phyloP scores from a whole-genome alignment of 2,329 filamentous ascomycete genomes.

The Aspergillaceae sp. region DNA sequence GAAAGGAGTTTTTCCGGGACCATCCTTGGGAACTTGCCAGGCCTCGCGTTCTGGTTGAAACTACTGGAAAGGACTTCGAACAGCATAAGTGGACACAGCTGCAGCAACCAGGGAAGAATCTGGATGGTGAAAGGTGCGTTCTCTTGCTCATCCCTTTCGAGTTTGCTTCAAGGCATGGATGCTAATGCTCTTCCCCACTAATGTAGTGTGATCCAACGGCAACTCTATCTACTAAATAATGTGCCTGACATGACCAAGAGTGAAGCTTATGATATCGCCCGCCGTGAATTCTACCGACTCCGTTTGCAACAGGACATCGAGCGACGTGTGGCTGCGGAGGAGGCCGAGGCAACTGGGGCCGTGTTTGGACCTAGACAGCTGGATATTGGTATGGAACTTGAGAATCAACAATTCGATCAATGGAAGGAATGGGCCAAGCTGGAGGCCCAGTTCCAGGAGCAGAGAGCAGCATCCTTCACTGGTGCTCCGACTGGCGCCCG shows the following conservation, averaged over 20 bases:
- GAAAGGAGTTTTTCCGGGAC: conserved; percentile 77
- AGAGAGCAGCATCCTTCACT: conserved; percentile 38
- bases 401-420: conserved; percentile 67
- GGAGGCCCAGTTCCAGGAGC: conserved; percentile 43
- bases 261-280: conserved; percentile 74
- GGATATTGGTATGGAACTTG: conserved; percentile 71
- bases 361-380: conserved; percentile 73
- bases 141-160: neutral
- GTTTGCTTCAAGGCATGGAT: no score
- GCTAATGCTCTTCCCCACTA: neutral
- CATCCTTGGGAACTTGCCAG: conserved; percentile 96
- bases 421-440: conserved; percentile 74
- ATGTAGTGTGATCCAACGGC: conserved; percentile 78
- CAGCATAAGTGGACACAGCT: conserved; percentile 71
- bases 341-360: conserved; percentile 75
- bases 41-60: conserved; percentile 74
- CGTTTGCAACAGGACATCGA: conserved; percentile 77
- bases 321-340: conserved; percentile 73
- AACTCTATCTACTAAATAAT: conserved; percentile 72
- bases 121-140: conserved; percentile 76
- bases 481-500: conserved; percentile 30
- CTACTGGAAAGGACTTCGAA: conserved; percentile 72
- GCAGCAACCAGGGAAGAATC: conserved; percentile 61
- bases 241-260: conserved; percentile 49
- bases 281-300: conserved; percentile 81